Evolutionary conservation across 805 yeast species (phyloP).

Genomic region (Nakazawaea ambrosiae): DNA sequence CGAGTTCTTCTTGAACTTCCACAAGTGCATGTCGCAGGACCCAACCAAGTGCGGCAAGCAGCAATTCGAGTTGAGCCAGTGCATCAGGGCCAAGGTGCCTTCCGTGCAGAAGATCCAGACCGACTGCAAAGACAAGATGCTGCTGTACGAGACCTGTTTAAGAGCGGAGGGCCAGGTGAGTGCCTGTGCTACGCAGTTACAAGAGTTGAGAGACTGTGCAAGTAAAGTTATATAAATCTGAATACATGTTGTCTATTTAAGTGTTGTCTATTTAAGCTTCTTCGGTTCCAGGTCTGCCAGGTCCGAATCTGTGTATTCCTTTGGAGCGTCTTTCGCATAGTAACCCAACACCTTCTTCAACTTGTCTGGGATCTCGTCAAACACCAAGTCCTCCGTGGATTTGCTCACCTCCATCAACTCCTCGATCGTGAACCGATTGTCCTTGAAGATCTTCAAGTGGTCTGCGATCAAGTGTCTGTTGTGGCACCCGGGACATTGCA

Average conservation of each 20-base stretch:
- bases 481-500: slow-evolving; percentile 89
- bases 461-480: slow-evolving; percentile 90
- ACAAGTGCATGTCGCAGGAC: slow-evolving; percentile 61
- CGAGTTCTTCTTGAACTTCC: slow-evolving; percentile 61
- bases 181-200: slow-evolving; percentile 48
- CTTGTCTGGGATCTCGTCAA: slow-evolving; percentile 59
- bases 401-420: slow-evolving; percentile 65
- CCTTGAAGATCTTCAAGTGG: slow-evolving; percentile 77
- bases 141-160: slow-evolving; percentile 62
- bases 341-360: slow-evolving; percentile 48
- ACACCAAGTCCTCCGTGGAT: slow-evolving; percentile 59
- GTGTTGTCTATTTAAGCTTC: slow-evolving; percentile 2
- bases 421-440: slow-evolving; percentile 66
- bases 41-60: slow-evolving; percentile 46
- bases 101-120: slow-evolving; percentile 62
- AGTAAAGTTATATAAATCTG: neutral
- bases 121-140: slow-evolving; percentile 50
- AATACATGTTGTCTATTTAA: too few relatives aligned
- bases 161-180: slow-evolving; percentile 35
- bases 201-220: slow-evolving; percentile 52
- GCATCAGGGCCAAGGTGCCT: slow-evolving; percentile 63
- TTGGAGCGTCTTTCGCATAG: slow-evolving; percentile 64
- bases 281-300: slow-evolving; percentile 8
- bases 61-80: slow-evolving; percentile 50
- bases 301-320: slow-evolving; percentile 21